A percentile compares a stretch with the other conserved stretches of the same genome.
Evolutionary conservation across 371 early-diverging fungal species (phyloP).

Genomic region (Lichtheimia corymbifera): DNA sequence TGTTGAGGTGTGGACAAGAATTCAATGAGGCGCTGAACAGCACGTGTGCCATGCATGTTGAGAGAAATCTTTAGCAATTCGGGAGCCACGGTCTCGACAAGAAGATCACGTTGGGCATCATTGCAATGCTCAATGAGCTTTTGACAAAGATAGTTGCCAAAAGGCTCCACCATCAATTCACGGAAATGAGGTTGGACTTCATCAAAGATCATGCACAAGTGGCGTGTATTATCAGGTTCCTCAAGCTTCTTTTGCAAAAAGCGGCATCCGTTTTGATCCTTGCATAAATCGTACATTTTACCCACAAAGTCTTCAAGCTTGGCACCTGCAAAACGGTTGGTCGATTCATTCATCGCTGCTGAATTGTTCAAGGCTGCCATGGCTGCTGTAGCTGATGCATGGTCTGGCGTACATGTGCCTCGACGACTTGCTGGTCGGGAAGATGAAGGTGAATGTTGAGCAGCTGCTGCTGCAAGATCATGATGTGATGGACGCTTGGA

Average conservation of each 20-base stretch:
- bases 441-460: no score
- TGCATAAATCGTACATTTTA: conserved; percentile 77
- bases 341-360: background rate
- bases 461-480: no score
- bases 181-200: conserved; percentile 76
- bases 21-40: conserved; percentile 94
- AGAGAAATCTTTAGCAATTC: conserved; percentile 79
- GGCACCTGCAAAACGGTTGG: conserved; percentile 64
- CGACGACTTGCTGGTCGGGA: no score
- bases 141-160: conserved; percentile 92
- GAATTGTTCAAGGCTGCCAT: conserved; percentile 5
- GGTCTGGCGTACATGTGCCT: no score
- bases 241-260: conserved; percentile 86
- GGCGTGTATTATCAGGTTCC: conserved; percentile 61
- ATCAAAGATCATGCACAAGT: conserved; percentile 61
- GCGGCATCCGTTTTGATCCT: conserved; percentile 91
- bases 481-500: no score
- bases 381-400: background rate
- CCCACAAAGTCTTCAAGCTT: conserved; percentile 69
- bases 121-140: conserved; percentile 80
- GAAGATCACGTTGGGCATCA: conserved; percentile 71
- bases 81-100: conserved; percentile 71
- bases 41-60: conserved; percentile 97
- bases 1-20: conserved; percentile 64
- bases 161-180: conserved; percentile 87